These are phyloP conservation scores for Tetrapisispora arboricola DNA, from an alignment of 805 yeast species.

Conservation along the genomic window DNA sequence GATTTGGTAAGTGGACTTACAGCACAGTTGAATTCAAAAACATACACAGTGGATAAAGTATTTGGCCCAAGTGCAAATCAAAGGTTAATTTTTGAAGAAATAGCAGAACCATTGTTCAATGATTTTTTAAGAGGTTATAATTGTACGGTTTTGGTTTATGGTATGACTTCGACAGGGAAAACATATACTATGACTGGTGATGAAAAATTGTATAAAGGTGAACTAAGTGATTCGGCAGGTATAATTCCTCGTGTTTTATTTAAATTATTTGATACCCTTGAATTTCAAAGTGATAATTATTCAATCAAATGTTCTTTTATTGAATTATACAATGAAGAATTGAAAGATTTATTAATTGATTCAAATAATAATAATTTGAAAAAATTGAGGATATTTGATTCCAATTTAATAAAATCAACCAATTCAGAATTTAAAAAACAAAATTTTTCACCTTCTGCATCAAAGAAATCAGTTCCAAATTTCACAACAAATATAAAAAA, in stretches of 20 bases:
- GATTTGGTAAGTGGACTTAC: conserved; percentile 28
- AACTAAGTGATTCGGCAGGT: conserved; percentile 46
- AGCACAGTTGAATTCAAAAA: conserved; percentile 38
- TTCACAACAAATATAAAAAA: conserved; percentile 1
- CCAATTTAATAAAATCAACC: conserved; percentile 6
- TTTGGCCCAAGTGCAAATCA: conserved; percentile 81
- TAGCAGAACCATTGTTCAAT: conserved; percentile 51
- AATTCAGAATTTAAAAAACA: conserved; percentile 11
- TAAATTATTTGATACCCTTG: conserved; percentile 34
- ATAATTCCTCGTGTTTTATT: conserved; percentile 59
- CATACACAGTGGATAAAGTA: conserved; percentile 67
- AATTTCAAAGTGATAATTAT: conserved; percentile 40
- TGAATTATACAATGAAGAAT: conserved; percentile 81
- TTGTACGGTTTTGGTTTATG: conserved; percentile 78
- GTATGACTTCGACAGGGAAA: conserved; percentile 89
- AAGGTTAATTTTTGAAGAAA: conserved; percentile 48
- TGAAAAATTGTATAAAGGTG: conserved; percentile 34
- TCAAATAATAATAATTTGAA: conserved; percentile 3
- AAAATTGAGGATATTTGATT: conserved; percentile 6
- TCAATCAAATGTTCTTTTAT: conserved; percentile 69
- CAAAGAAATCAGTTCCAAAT: conserved; percentile 3
- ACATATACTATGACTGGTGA: conserved; percentile 69
- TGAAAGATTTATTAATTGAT: conserved; percentile 60
- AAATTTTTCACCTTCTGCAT: conserved; percentile 6
- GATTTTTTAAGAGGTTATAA: conserved; percentile 71